Base-by-base conservation (phyloP, 176 grass and related monocot species). In the Juncus effusus region DNA sequence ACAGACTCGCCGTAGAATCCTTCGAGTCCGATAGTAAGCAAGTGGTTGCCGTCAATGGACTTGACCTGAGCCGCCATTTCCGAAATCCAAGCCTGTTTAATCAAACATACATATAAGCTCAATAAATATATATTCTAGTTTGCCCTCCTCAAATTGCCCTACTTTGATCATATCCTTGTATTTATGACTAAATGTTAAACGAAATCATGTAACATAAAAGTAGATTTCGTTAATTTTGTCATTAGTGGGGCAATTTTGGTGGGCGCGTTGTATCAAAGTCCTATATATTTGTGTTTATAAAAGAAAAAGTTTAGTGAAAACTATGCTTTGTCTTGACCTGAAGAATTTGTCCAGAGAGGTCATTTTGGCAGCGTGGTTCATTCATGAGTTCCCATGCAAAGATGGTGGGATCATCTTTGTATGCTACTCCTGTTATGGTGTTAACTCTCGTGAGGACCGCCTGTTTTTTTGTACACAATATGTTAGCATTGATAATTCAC, bases 361-460 rank as follows among this genome's bases (percentile, higher is more conserved):
- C 91, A 12, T 66, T 87, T 62, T 80, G 75, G 76, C 79, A 80
- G 40, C 91, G 84, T 14, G 81, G 73, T 56, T 96, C 91, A 49
- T 96, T 90, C 63, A 87, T 87, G 35, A 96, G 87, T 66, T 96
- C 91, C 91, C 91, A 96, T 13, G 87, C 78, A 56, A 96, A 87
- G 75, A 90, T 87, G 38, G 69, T 81, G 0, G 87, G 81, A 7
- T 96, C 87, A 37, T 90, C 91, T 38, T 85, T 90, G 76, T 96
- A 90, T 13, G 76, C 76, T 45, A 83, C 60, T 49, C 84, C 76
- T 6, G 81, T 90, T 12, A 87, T 51, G 44, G 64, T 85, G 77
- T 96, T 96, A 0, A 87, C 79, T 50, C 87, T 74, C 0, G 79
- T 85, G 2, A 96, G 74, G 13, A 90, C 58, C 0, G 64, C 60